Evolutionary conservation across 2,329 filamentous ascomycete species (phyloP), one percentile per base, ranked within the genome.

Genomic region (Fusarium succisae): DNA sequence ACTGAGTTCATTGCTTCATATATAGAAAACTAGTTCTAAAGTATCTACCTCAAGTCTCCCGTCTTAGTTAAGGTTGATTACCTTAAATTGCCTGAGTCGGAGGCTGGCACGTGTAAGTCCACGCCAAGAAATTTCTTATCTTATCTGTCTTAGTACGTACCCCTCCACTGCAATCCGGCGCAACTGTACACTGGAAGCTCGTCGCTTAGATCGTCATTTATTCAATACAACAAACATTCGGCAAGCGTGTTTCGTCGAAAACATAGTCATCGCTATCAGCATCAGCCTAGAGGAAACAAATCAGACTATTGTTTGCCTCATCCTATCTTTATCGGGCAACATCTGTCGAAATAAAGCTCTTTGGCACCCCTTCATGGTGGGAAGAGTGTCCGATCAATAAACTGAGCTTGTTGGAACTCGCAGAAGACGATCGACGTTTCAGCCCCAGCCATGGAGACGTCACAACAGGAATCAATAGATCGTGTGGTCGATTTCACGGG

Each of bases 401-500:
- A 59, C 48, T 61, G 60, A 50, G 48, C 57, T 63, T 57, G n/a
- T 62, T 38, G 35, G 28, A 50, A 55, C 24, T 45, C 44, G 30
- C 26, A 35, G 15, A 47, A 14, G 50, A 30, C 48, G 28, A 44
- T 38, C 54, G 39, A 30, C 20, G 37, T 32, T 41, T 28, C 38
- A n/a, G 59, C 45, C 26, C 37, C 70, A 41, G 48, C 66, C 74
- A 82, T 82, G 75, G 83, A 84, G 35, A 82, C 83, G 35, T 79
- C 80, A 26, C 80, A 84, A 24, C 80, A 84, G 51, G 79, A 79
- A 5, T 78, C 82, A 44, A 81, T 87, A 72, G 74, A 65, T 63
- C 77, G 80, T 43, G 83, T 87, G 74, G 81, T 84, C 66, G 85
- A 86, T 54, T 83, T 86, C 73, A 80, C 82, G 11, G 75, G 77